These are phyloP conservation scores for Trichoderma aggressivum DNA, from an alignment of 2,329 filamentous ascomycete species.

Conservation along the genomic window DNA sequence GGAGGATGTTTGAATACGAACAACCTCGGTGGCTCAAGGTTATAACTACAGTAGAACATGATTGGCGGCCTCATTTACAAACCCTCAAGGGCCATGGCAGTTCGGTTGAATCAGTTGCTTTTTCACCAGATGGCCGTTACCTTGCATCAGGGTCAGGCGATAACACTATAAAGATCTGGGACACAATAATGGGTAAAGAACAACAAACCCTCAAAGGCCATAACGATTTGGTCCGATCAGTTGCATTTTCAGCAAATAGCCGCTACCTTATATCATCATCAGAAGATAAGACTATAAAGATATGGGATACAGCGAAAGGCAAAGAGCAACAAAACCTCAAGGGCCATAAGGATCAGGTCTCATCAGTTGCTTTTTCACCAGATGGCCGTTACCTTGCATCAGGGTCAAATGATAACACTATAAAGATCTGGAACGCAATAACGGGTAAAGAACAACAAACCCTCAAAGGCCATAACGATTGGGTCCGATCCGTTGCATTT, in stretches of 20 bases:
- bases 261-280: too few relatives aligned
- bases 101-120: background rate
- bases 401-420: background rate
- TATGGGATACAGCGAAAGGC: too few relatives aligned
- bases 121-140: background rate
- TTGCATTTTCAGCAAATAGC: too few relatives aligned
- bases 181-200: background rate
- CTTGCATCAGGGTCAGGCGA: background rate
- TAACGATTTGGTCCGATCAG: too few relatives aligned
- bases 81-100: fast-evolving
- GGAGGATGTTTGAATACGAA: too few relatives aligned
- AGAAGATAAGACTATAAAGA: too few relatives aligned
- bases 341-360: too few relatives aligned
- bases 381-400: background rate
- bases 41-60: too few relatives aligned
- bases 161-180: background rate
- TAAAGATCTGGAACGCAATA: background rate
- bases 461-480: too few relatives aligned
- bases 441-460: background rate
- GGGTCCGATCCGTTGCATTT: background rate
- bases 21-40: too few relatives aligned
- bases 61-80: background rate
- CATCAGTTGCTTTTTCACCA: background rate
- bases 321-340: too few relatives aligned
- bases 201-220: background rate